Evolutionary conservation across 352 stramenopile species (phyloP).

Genomic region (Globisporangium polare): DNA sequence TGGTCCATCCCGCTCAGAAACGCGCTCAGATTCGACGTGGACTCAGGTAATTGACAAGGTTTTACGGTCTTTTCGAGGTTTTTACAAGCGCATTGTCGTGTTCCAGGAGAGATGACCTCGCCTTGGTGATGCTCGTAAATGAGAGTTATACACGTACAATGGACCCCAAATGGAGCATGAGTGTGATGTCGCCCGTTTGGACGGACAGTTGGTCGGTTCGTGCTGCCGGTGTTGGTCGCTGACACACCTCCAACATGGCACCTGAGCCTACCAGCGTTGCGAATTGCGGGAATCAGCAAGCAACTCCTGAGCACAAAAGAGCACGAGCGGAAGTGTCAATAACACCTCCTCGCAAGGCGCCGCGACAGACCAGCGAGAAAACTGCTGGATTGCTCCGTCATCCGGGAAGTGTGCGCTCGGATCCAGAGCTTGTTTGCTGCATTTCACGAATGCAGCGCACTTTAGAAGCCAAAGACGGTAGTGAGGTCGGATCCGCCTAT

Average conservation of each 20-base stretch:
- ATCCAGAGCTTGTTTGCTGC: too few species aligned
- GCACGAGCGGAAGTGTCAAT: not conserved
- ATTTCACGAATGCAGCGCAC: too few species aligned
- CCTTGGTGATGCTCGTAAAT: not conserved
- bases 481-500: too few species aligned
- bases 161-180: too few species aligned
- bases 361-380: too few species aligned
- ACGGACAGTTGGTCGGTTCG: not conserved
- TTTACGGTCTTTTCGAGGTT: not conserved
- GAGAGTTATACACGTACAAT: not conserved
- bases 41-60: slow-evolving; percentile 6
- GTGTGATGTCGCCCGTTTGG: not conserved
- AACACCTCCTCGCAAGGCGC: not conserved
- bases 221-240: slow-evolving; percentile 10
- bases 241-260: slow-evolving; percentile 6
- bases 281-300: slow-evolving; percentile 2
- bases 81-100: not conserved
- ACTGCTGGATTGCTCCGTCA: too few species aligned
- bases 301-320: not conserved
- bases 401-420: too few species aligned
- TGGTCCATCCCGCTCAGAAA: slow-evolving; percentile 3
- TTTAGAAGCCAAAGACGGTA: too few species aligned
- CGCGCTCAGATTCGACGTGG: slow-evolving; percentile 4
- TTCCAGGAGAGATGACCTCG: not conserved
- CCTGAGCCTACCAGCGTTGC: slow-evolving; percentile 11